phyloP scores from a whole-genome alignment of 176 grass and related monocot genomes.

The Carex parvula region DNA sequence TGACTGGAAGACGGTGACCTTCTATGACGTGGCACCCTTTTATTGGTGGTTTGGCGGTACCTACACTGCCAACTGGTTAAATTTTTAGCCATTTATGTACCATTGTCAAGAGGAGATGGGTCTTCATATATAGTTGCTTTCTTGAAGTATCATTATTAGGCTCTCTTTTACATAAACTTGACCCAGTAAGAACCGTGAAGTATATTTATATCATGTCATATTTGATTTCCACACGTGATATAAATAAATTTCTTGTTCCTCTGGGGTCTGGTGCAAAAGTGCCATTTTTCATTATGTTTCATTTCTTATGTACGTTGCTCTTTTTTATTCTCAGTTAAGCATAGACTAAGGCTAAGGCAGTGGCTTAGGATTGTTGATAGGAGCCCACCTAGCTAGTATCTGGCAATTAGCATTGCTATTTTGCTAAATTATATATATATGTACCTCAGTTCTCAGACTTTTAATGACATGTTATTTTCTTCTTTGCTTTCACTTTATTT shows the following conservation, averaged over 20 bases:
- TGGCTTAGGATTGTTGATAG: neutral
- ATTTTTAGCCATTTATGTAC: neutral
- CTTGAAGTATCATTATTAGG: neutral
- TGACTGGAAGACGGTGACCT: neutral
- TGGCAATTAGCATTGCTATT: neutral
- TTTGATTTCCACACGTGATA: neutral
- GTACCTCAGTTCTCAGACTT: neutral
- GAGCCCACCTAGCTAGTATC: neutral
- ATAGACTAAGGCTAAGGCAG: neutral
- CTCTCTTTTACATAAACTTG: neutral
- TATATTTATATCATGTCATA: neutral
- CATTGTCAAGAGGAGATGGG: neutral
- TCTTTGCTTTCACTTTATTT: neutral
- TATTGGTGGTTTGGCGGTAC: conserved; percentile 22
- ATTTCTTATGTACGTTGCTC: neutral
- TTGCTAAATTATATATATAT: neutral
- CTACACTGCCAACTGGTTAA: neutral
- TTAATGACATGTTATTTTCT: neutral
- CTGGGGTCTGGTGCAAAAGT: neutral
- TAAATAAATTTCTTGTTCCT: neutral
- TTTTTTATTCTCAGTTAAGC: neutral
- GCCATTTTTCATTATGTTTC: neutral
- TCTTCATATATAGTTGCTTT: neutral
- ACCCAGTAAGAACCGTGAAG: neutral
- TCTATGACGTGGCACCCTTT: neutral